Base-by-base conservation (phyloP, 331 rosid genomes). In the Phaseolus coccineus region DNA sequence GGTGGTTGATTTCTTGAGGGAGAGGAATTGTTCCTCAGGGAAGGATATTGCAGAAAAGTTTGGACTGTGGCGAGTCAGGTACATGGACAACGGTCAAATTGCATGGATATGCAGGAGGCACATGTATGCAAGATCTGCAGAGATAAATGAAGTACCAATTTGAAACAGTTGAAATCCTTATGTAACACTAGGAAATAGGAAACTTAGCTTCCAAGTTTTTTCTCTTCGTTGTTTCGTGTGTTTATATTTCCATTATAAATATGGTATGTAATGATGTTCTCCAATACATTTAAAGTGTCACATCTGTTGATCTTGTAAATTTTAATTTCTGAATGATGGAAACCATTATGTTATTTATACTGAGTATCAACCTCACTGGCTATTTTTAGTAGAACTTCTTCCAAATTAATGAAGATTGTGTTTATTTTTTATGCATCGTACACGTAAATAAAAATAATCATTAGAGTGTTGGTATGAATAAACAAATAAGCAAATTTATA, bases 21-120 rank as follows among this genome's bases (percentile, higher is more conserved):
- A 93, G 27, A 81, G 93, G 67, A 76, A 84, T 40, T 91, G 98
- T 83, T 91, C 98, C 71, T 81, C 89, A 4, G 96, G 99, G 76
- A 93, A 93, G 79, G 98, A 96, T 56, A 93, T 91, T 61, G 96
- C 96, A 27, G 99, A 96, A 82, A 96, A 93, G 84, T 96, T 96
- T 47, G 97, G 97, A 35, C 83, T 96, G 42, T 96, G 96, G 92
- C 82, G 98, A 79, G 96, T 96, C 80, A 82, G 98, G 82, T 96
- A 96, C 67, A 85, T 88, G 68, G 98, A 93, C 40, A 91, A 80
- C 51, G 98, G 99, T 25, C 91, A 90, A 77, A 86, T 93, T 79
- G 93, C 98, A 35, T 91, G 98, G 99, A 83, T 96, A 50, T 96
- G 99, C 66, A 87, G 93, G 82, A 91, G 97, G 87, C 99, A 96